These are phyloP conservation scores for Radiomyces spectabilis DNA, from an alignment of 192 early-diverging fungal species.

Conservation along the genomic window DNA sequence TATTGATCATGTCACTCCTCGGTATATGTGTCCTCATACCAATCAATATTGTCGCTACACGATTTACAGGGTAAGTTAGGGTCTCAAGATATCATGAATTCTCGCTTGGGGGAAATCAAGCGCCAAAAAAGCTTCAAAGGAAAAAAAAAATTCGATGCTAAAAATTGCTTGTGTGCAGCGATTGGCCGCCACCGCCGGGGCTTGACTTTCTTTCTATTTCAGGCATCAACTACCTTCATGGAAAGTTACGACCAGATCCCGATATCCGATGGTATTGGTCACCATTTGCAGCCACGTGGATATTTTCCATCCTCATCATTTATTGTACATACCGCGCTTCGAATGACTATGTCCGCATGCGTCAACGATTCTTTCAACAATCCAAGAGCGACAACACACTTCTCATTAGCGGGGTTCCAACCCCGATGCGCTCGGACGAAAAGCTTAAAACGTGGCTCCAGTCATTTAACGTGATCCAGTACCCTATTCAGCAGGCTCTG, in stretches of 20 bases:
- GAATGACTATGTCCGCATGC: constrained; percentile 39
- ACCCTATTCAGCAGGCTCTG: constrained; percentile 45
- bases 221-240: constrained; percentile 23
- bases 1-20: constrained; percentile 45
- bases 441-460: constrained; percentile 11
- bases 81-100: too few species aligned
- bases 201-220: constrained; percentile 28
- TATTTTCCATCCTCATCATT: constrained; percentile 48
- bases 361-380: constrained; percentile 40
- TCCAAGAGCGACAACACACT: constrained; percentile 47
- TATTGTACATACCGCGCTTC: constrained; percentile 50
- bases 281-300: constrained; percentile 58
- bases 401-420: constrained; percentile 57
- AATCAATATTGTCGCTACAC: constrained; percentile 46
- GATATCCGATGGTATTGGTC: constrained; percentile 52
- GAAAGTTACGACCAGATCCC: constrained; percentile 10
- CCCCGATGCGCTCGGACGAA: constrained; percentile 17
- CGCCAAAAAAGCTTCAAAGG: not conserved
- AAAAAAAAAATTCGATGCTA: not conserved
- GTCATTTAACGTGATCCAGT: constrained; percentile 5
- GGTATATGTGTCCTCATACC: constrained; percentile 62
- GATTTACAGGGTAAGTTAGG: constrained; percentile 12
- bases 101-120: too few species aligned
- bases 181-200: constrained; percentile 27
- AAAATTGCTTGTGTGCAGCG: constrained; percentile 2